Evolutionary conservation across 2,329 filamentous ascomycete genomes (phyloP), one percentile per base, ranked within the genome.

Genomic region (Dactylellina cionopaga): DNA sequence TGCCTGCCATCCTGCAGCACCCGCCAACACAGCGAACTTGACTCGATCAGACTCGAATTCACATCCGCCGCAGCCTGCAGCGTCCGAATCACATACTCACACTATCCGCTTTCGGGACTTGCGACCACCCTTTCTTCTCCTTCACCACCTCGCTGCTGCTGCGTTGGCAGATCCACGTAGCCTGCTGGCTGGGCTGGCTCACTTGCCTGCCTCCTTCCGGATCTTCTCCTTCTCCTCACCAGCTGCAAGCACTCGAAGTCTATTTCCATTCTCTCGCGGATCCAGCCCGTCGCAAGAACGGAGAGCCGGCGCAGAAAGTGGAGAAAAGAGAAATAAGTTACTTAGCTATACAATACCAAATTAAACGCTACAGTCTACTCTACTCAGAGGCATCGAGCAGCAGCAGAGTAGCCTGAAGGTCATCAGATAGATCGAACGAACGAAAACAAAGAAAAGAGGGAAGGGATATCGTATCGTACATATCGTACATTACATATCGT

Each of bases 131-230:
- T 13, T 17, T 13, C 13, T 39, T 39, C 19, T 55, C 19, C 31
- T 25, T 11, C 31, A 2, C 6, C 6, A 43, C 17, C 15, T 33
- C 33, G 51, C 29, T 33, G 31, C 60, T 52, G 68, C 51, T 72
- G 68, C 68, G 68, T 24, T 72, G 68, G 68, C 68, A 72, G 25
- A 49, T 66, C 68, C 68, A 65, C 66, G 66, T 71, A 52, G 49
- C 49, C 56, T 33, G 24, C 52, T 24, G 27, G 13, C 39, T 56
- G 15, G 33, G 22, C 15, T 31, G n/a, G 25, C 15, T 54, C 55
- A 29, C 27, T 49, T 60, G 44, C 44, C 46, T 52, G 33, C 46
- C 35, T 44, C 51, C 15, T 31, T 29, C 22, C 13, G 4, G 4
- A 63, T 29, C 31, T 47, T 27, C 31, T 31, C 31, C 24, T 58